These are phyloP conservation scores for Lactifluus rugatus DNA, from an alignment of 768 basidiomycete species.

Conservation along the genomic window DNA sequence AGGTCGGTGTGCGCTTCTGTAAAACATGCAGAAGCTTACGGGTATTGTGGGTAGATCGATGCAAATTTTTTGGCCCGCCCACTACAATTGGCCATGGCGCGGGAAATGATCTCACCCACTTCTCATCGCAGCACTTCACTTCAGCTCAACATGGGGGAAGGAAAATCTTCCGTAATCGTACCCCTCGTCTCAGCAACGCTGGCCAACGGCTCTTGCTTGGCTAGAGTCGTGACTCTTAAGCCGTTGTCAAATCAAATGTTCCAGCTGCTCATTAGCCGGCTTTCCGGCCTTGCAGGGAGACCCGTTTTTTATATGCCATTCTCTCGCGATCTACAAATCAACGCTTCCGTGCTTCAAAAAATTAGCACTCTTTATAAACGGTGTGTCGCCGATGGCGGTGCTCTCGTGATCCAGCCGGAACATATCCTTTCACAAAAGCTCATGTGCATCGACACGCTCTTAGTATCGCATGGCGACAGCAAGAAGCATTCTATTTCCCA, in stretches of 20 bases:
- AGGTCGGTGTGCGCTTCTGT: not conserved
- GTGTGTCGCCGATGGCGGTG: constrained; percentile 32
- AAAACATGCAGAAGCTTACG: no score
- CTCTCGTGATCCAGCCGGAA: constrained; percentile 40
- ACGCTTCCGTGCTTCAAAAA: constrained; percentile 9
- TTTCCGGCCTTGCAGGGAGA: constrained; percentile 36
- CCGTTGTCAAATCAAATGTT: constrained; percentile 42
- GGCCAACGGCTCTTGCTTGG: constrained; percentile 35
- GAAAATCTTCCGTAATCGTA: constrained; percentile 42
- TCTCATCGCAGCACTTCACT: constrained; percentile 30
- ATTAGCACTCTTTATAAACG: constrained; percentile 29
- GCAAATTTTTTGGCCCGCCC: constrained; percentile 35
- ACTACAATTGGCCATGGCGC: constrained; percentile 34
- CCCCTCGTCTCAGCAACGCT: constrained; percentile 34
- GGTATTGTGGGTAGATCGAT: constrained; percentile 30
- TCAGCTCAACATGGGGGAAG: constrained; percentile 27
- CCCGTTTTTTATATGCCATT: constrained; percentile 43
- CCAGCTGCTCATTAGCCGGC: constrained; percentile 34
- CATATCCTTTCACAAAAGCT: constrained; percentile 27
- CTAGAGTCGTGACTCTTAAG: constrained; percentile 22
- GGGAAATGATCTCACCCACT: constrained; percentile 38
- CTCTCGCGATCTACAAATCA: constrained; percentile 30
- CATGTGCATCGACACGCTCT: constrained; percentile 33
- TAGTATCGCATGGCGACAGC: not conserved
- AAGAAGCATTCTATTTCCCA: not conserved